Percentiles rank a stretch among this genome's conserved stretches.
phyloP scores from a whole-genome alignment of 1,139 yeast genomes.

The Geotrichum histeridarum region DNA sequence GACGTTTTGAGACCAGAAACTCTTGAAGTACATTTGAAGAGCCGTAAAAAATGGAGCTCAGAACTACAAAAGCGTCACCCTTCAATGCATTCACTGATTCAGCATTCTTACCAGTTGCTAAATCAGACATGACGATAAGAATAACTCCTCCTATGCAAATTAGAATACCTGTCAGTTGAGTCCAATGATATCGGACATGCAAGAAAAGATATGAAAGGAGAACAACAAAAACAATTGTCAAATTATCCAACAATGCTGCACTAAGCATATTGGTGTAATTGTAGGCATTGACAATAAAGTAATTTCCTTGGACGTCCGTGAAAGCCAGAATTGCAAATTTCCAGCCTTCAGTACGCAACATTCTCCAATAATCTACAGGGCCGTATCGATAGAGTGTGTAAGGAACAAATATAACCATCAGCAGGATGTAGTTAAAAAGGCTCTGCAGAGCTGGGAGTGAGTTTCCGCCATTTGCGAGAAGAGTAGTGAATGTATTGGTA shows the following conservation, averaged over 20 bases:
- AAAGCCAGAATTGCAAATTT: constrained; percentile 42
- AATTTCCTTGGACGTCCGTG: constrained; percentile 45
- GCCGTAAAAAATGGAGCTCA: constrained; percentile 45
- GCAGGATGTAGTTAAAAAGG: constrained; percentile 39
- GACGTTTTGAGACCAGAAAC: constrained; percentile 43
- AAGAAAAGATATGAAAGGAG: constrained; percentile 39
- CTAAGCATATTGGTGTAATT: constrained; percentile 42
- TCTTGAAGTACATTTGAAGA: constrained; percentile 43
- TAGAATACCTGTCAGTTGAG: constrained; percentile 40
- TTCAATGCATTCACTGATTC: constrained; percentile 39
- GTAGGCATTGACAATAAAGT: constrained; percentile 44
- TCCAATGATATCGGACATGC: constrained; percentile 45
- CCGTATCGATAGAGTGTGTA: constrained; percentile 40
- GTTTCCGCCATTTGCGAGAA: constrained; percentile 37
- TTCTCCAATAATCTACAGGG: constrained; percentile 33
- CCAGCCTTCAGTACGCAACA: constrained; percentile 40
- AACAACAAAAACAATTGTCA: constrained; percentile 44
- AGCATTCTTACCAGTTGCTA: constrained; percentile 40
- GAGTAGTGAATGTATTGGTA: constrained; percentile 43
- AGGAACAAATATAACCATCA: constrained; percentile 40
- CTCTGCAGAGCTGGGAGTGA: constrained; percentile 44
- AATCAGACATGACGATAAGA: constrained; percentile 40
- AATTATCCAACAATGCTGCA: constrained; percentile 43
- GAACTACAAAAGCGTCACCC: constrained; percentile 43
- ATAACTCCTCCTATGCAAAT: constrained; percentile 44